Evolutionary conservation across 2,329 filamentous ascomycete genomes (phyloP).

Genomic region (Cladosporium oxysporum): DNA sequence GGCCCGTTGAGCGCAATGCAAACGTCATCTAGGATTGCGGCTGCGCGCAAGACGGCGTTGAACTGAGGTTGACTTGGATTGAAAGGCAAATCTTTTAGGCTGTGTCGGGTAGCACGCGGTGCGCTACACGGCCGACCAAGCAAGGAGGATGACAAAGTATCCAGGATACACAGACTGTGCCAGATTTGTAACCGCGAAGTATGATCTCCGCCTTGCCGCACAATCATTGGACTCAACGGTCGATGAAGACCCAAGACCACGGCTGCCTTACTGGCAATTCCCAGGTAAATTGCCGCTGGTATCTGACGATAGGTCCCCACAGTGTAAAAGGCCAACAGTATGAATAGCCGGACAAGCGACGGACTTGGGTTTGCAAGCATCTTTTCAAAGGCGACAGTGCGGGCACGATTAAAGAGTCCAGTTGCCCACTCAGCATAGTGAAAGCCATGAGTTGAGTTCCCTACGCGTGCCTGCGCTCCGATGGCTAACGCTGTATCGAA

Average conservation of each 20-base stretch:
- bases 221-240: background rate
- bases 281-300: background rate
- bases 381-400: background rate
- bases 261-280: background rate
- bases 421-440: background rate
- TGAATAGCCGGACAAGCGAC: background rate
- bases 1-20: background rate
- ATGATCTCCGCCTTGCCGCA: background rate
- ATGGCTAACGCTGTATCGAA: constrained; percentile 1
- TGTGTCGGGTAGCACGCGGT: background rate
- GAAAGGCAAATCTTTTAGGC: background rate
- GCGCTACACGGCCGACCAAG: background rate
- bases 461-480: background rate
- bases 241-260: background rate
- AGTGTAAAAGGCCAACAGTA: background rate
- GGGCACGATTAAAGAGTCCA: background rate
- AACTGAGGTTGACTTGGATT: constrained; percentile 2
- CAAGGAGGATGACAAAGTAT: background rate
- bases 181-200: background rate
- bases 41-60: background rate
- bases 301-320: constrained; percentile 1
- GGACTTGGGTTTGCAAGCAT: constrained; percentile 1
- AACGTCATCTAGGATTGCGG: background rate
- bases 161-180: constrained; percentile 3
- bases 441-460: background rate